These are phyloP conservation scores for Candida yuanshanica DNA, from an alignment of 805 yeast genomes.

Conservation along the genomic window DNA sequence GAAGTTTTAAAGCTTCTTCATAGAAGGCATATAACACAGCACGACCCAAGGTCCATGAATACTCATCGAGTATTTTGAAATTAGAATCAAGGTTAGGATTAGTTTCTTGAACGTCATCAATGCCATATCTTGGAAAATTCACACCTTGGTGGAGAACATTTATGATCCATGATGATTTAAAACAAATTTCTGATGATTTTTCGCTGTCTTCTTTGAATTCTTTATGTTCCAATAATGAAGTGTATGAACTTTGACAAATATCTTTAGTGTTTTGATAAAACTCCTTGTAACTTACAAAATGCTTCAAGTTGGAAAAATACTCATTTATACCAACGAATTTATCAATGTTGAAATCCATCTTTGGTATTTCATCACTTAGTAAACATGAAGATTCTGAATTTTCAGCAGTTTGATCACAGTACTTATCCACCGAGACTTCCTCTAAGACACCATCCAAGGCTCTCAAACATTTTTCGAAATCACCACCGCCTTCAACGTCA, in stretches of 20 bases:
- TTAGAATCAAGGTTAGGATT: conserved; percentile 23
- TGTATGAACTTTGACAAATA: conserved; percentile 34
- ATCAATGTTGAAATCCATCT: conserved; percentile 50
- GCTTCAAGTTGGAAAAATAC: conserved; percentile 57
- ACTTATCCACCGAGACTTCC: conserved; percentile 17
- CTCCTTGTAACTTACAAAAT: conserved; percentile 33
- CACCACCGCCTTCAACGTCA: conserved; percentile 44
- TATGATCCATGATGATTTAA: conserved; percentile 55
- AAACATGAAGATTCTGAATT: conserved; percentile 38
- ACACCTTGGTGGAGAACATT: conserved; percentile 54
- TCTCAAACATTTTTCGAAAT: conserved; percentile 42
- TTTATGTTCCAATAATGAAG: conserved; percentile 10
- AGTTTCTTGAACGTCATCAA: conserved; percentile 27
- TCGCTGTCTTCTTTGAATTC: conserved; percentile 30
- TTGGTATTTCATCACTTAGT: conserved; percentile 46
- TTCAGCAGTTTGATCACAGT: conserved; percentile 17
- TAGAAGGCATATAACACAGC: conserved; percentile 58
- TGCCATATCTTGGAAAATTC: conserved; percentile 50
- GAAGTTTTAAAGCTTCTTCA: conserved; percentile 33
- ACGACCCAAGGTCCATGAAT: conserved; percentile 54
- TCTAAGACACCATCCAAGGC: conserved; percentile 41
- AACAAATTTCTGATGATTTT: conserved; percentile 50
- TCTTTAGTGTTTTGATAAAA: conserved; percentile 38
- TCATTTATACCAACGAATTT: conserved; percentile 64
- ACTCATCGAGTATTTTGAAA: conserved; percentile 39